Percentiles rank a stretch among this genome's conserved stretches.
Conservation (phyloP, 108 stramenopile genomes). For the Hondaea fermentalgiana region DNA sequence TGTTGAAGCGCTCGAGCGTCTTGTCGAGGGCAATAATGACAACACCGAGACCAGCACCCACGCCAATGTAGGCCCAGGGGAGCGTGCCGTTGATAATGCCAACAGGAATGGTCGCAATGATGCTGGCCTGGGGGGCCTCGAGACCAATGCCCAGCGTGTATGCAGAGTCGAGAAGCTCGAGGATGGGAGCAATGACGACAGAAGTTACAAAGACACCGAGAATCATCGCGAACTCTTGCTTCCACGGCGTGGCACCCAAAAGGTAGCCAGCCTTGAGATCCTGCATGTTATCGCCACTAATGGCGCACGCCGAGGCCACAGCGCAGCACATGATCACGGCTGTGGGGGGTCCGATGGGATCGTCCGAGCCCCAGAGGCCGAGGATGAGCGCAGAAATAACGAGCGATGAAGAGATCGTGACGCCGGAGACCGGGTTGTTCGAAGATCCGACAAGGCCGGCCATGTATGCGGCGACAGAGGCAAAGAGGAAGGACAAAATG, state of each 20-base stretch:
- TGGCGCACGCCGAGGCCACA: neutral
- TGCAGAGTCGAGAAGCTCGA: neutral
- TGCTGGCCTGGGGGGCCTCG: constrained; percentile 2
- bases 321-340: constrained; percentile 10
- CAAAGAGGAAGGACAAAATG: neutral
- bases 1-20: neutral
- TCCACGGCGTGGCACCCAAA: neutral
- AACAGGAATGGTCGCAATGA: neutral
- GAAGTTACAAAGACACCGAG: neutral
- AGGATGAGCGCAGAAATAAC: constrained; percentile 10
- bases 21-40: neutral
- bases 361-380: neutral
- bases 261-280: neutral
- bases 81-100: constrained; percentile 9
- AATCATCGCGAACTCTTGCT: constrained; percentile 11
- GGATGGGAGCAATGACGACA: neutral
- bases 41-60: neutral
- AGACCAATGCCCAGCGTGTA: neutral
- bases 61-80: neutral
- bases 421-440: constrained; percentile 14
- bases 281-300: constrained; percentile 13
- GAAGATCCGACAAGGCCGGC: neutral
- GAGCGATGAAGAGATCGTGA: neutral
- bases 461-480: constrained; percentile 3
- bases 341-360: neutral